Percentiles rank a stretch among this genome's conserved stretches.
phyloP scores from a whole-genome alignment of 1,284 basidiomycete genomes.

The Sparassis latifolia region DNA sequence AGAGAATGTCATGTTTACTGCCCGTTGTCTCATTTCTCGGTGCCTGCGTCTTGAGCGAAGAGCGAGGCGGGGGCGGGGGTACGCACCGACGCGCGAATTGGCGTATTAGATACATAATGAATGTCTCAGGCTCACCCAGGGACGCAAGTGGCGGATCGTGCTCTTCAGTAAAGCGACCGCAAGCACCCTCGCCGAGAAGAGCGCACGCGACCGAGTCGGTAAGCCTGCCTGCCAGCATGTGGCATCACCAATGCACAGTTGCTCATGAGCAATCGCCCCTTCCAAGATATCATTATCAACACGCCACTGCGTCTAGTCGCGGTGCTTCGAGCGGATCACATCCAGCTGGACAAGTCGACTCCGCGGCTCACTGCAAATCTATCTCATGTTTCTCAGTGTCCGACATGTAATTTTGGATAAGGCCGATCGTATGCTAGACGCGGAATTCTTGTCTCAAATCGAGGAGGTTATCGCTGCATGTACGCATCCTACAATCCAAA shows the following conservation, averaged over 20 bases:
- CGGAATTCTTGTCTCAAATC: slow-evolving; percentile 85
- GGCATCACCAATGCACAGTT: not conserved
- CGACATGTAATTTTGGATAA: slow-evolving; percentile 86
- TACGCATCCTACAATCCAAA: slow-evolving; percentile 67
- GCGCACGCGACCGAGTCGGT: slow-evolving; percentile 70
- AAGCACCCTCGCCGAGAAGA: slow-evolving; percentile 62
- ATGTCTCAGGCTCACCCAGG: slow-evolving; percentile 75
- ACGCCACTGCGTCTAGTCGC: slow-evolving; percentile 76
- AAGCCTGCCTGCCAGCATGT: slow-evolving; percentile 21
- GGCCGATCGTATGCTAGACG: slow-evolving; percentile 85
- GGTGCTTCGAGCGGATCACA: slow-evolving; percentile 61
- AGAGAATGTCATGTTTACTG: slow-evolving; percentile 86
- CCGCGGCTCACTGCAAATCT: not conserved
- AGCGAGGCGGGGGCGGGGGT: slow-evolving; percentile 51
- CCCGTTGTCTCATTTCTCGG: slow-evolving; percentile 69
- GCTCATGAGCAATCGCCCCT: not conserved
- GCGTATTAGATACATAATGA: slow-evolving; percentile 96
- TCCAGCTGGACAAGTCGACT: slow-evolving; percentile 66
- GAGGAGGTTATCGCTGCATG: slow-evolving; percentile 87
- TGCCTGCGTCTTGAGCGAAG: slow-evolving; percentile 45
- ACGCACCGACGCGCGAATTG: slow-evolving; percentile 92
- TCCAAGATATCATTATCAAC: slow-evolving; percentile 71
- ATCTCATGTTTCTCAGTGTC: slow-evolving; percentile 45
- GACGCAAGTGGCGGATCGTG: slow-evolving; percentile 78
- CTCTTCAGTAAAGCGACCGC: slow-evolving; percentile 85